Conservation (phyloP, 345 rosid genomes). For the Aurinia saxatilis region DNA sequence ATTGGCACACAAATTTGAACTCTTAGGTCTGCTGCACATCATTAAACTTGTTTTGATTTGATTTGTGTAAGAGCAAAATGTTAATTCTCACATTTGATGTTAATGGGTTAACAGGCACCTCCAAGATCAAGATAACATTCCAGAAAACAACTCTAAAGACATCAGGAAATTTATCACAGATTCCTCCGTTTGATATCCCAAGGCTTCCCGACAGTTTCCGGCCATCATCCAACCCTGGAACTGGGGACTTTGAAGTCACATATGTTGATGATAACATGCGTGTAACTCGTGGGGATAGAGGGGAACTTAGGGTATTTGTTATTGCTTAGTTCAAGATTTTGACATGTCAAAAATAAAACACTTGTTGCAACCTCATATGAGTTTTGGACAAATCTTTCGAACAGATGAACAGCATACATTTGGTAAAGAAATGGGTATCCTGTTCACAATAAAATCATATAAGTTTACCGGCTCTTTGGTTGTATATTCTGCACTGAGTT, state of each 20-base stretch:
- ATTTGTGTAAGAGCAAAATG: neutral
- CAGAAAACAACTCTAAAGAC: constrained; percentile 81
- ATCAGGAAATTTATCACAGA: constrained; percentile 56
- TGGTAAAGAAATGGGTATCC: too few relatives aligned
- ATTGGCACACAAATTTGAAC: constrained; percentile 86
- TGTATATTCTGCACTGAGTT: too few relatives aligned
- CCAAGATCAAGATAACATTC: constrained; percentile 65
- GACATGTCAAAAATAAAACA: neutral
- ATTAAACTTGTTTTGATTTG: too few relatives aligned
- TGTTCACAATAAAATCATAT: too few relatives aligned
- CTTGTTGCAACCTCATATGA: neutral
- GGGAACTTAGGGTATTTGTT: constrained; percentile 76
- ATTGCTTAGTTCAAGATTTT: constrained; percentile 28
- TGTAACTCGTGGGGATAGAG: constrained; percentile 83
- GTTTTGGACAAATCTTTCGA: neutral
- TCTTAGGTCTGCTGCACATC: too few relatives aligned
- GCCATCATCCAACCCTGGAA: constrained; percentile 54
- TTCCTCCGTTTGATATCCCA: constrained; percentile 74
- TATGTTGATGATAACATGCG: constrained; percentile 60
- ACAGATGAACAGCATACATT: neutral
- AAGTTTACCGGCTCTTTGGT: too few relatives aligned
- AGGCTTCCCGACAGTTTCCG: constrained; percentile 64
- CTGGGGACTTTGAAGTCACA: constrained; percentile 81
- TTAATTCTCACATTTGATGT: neutral
- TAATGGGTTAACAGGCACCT: constrained; percentile 39